A percentile compares a stretch with the other conserved stretches of the same genome.
phyloP scores from a whole-genome alignment of 164 flowering plant species.

The Houttuynia cordata region DNA sequence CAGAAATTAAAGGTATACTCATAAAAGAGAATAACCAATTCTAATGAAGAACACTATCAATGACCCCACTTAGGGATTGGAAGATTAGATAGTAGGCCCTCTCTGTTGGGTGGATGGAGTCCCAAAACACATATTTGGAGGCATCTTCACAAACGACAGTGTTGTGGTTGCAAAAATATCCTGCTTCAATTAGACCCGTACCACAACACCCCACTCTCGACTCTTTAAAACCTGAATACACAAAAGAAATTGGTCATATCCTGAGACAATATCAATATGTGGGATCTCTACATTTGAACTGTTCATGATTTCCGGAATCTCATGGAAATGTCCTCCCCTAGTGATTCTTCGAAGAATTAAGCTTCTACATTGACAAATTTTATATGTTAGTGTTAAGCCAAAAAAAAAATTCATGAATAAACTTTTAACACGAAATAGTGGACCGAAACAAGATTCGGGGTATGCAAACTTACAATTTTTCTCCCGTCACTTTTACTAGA shows the following conservation, averaged over 20 bases:
- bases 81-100: constrained; percentile 20
- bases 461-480: too few species aligned
- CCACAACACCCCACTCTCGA: constrained; percentile 54
- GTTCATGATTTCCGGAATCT: neutral
- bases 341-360: too few species aligned
- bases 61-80: constrained; percentile 1
- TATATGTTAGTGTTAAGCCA: too few species aligned
- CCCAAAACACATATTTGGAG: constrained; percentile 42
- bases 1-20: too few species aligned
- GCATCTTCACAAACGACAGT: constrained; percentile 32
- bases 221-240: constrained; percentile 35
- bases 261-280: too few species aligned
- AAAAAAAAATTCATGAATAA: too few species aligned
- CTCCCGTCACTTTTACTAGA: too few species aligned
- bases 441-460: too few species aligned
- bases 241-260: neutral
- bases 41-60: constrained; percentile 5
- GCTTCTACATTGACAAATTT: too few species aligned
- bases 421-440: too few species aligned
- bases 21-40: too few species aligned
- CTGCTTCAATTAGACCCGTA: constrained; percentile 37
- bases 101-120: constrained; percentile 38
- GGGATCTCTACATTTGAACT: neutral
- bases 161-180: constrained; percentile 30
- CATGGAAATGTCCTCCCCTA: too few species aligned